Percentiles rank a stretch among this genome's conserved stretches.
Conservation (phyloP, 2,329 filamentous ascomycete genomes). For the Pestalotiopsis sp. region DNA sequence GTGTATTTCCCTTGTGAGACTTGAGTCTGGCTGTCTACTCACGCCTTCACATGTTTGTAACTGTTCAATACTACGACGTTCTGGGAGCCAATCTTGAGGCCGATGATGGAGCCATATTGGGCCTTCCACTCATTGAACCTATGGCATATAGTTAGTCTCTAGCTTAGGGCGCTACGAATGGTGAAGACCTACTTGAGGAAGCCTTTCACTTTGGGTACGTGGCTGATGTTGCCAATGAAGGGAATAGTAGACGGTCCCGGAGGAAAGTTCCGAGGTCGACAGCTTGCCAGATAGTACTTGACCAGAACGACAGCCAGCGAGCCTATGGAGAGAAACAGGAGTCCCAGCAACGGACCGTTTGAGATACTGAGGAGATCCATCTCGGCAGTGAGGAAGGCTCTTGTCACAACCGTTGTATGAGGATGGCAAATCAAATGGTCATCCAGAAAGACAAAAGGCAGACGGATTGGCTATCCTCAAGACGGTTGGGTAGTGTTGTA, state of each 20-base stretch:
- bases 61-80: constrained; percentile 18
- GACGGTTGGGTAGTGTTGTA: no score
- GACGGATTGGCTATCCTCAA: no score
- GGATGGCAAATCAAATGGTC: no score
- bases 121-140: background rate
- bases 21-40: no score
- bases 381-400: background rate
- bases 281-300: constrained; percentile 13
- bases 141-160: background rate
- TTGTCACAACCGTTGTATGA: background rate
- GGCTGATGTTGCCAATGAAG: constrained; percentile 13
- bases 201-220: constrained; percentile 11
- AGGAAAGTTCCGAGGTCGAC: constrained; percentile 11
- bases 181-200: constrained; percentile 13
- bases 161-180: background rate
- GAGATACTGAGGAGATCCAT: background rate
- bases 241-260: background rate
- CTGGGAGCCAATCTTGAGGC: constrained; percentile 16
- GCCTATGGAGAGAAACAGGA: background rate
- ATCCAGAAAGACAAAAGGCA: background rate
- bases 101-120: constrained; percentile 18
- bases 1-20: no score
- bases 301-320: background rate
- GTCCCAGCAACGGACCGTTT: background rate
- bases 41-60: constrained; percentile 13